Conservation (phyloP, 148 eudicot species). For the Rhododendron henanense region DNA sequence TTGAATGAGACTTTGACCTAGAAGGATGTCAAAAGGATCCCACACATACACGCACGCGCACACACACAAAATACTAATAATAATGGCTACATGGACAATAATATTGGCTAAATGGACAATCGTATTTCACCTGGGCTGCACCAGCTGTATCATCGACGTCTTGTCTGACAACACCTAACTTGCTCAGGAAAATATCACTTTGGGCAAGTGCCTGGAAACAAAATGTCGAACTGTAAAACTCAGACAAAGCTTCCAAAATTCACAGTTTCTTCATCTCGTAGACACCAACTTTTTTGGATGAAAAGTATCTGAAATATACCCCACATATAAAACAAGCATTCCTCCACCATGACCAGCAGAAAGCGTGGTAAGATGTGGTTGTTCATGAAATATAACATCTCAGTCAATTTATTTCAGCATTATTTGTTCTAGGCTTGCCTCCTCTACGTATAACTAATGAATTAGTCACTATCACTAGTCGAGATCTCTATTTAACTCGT, state of each 20-base stretch:
- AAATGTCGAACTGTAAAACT: not conserved
- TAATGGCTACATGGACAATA: not conserved
- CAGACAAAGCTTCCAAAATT: not conserved
- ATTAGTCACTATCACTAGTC: not conserved
- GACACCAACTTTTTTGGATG: not conserved
- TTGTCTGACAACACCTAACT: slow-evolving; percentile 45
- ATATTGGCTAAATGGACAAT: not conserved
- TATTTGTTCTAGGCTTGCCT: not conserved
- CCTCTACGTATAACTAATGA: not conserved
- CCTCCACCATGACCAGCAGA: slow-evolving; percentile 2
- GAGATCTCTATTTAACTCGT: not conserved
- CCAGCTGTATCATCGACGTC: slow-evolving; percentile 43
- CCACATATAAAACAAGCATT: not conserved
- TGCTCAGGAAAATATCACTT: slow-evolving; percentile 41
- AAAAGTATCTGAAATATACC: not conserved
- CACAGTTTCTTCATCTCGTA: not conserved
- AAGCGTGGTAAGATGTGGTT: not conserved
- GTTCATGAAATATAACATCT: not conserved
- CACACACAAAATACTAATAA: too few species aligned
- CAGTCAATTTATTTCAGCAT: not conserved
- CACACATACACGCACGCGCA: too few species aligned
- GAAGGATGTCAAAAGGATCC: too few species aligned
- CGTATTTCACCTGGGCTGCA: slow-evolving; percentile 46
- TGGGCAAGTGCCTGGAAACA: slow-evolving; percentile 50
- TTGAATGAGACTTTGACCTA: too few species aligned